Evolutionary conservation across 805 yeast genomes (phyloP), one percentile per base, ranked within the genome.

Genomic region (Pichia manshurica): DNA sequence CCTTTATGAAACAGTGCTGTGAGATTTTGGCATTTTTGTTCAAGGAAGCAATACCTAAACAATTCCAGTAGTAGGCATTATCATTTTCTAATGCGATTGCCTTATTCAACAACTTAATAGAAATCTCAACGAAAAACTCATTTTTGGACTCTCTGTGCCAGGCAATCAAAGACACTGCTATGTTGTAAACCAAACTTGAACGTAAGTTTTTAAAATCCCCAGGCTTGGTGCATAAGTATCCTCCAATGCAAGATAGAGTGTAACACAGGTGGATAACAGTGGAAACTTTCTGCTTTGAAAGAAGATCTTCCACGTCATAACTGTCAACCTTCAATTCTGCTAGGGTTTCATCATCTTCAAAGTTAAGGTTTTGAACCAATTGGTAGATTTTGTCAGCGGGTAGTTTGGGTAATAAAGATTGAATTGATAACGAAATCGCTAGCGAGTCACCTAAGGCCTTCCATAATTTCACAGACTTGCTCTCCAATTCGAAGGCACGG

Each of bases 1-100:
- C 90, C 53, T 87, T 84, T 56, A 93, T 85, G 57, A 86, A 87
- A 62, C 96, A 88, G 66, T 93, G 99, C 65, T 93, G 99, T 0
- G 97, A 72, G 6, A 87, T 84, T 42, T 77, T 74, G 0, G 91
- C 82, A 53, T 80, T 84, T 4, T 71, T 64, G 3, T 78, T 67
- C 46, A 82, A 73, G 7, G 87, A 78, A 0, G 89, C 84, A 48
- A 84, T 75, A 13, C 98, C 99, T 25, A 91, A 70, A 0, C 86
- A 82, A 45, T 78, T 71, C 99, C 99, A 93, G 49, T 80, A 80
- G 17, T 76, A 80, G 1, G 84, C 70, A 52, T 84, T 85, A 48
- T 74, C 77, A 5, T 82, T 74, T 62, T 91, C 96, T 8, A 80
- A 66, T 47, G 76, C 80, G 46, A 90, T 79, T 0, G 96, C 83